Conservation (phyloP, 306 rosid genomes). For the Herpetospermum pedunculosum region DNA sequence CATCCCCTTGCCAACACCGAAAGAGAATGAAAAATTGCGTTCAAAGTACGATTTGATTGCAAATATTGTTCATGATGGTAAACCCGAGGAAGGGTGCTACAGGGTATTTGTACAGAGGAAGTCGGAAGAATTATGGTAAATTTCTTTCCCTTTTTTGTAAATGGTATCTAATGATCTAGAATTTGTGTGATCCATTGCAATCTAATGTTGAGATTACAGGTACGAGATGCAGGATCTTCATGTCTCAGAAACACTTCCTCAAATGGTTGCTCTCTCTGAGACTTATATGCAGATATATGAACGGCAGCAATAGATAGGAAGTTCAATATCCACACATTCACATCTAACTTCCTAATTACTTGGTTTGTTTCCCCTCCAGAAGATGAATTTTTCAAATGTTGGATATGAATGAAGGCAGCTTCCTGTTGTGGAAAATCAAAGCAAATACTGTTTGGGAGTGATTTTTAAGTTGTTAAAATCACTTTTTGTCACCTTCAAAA, state of each 20-base stretch:
- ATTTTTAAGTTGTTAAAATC: too few species aligned
- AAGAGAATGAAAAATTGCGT: constrained; percentile 54
- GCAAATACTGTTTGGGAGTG: too few species aligned
- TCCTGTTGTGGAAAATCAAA: too few species aligned
- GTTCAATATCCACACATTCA: neutral
- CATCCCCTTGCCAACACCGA: constrained; percentile 77
- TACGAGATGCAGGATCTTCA: constrained; percentile 96
- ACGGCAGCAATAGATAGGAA: constrained; percentile 46
- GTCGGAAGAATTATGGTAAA: constrained; percentile 83
- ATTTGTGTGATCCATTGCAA: neutral
- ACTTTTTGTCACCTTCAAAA: too few species aligned
- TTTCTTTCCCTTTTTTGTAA: neutral
- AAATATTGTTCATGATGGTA: constrained; percentile 88
- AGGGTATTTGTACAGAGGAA: constrained; percentile 87
- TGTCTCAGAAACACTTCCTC: constrained; percentile 89
- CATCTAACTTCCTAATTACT: neutral
- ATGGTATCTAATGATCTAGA: neutral
- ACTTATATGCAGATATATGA: constrained; percentile 93
- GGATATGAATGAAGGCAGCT: too few species aligned
- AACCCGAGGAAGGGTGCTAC: constrained; percentile 82
- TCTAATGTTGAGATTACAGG: constrained; percentile 26
- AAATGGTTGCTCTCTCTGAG: constrained; percentile 94
- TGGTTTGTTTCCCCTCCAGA: neutral
- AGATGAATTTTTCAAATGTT: too few species aligned
- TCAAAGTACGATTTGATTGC: constrained; percentile 85